Conservation (phyloP, 805 yeast species). For the Starmerella vitae region DNA sequence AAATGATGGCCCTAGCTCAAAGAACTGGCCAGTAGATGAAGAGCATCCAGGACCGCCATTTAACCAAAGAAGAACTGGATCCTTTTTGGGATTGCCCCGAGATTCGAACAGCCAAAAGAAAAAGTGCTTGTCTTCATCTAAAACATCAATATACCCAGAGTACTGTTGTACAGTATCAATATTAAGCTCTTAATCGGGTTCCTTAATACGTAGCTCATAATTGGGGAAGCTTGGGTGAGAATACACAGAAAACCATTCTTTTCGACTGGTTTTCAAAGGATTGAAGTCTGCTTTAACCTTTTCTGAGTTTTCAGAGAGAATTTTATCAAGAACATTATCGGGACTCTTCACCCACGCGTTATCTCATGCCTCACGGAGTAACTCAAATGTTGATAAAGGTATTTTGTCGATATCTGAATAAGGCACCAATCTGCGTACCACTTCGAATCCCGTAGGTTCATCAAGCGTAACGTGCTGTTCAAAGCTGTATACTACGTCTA, state of each 20-base stretch:
- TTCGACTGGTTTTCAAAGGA: conserved; percentile 5
- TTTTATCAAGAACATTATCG: background rate
- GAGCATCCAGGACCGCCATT: conserved; percentile 99
- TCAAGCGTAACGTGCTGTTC: conserved; percentile 3
- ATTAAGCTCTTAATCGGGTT: conserved; percentile 50
- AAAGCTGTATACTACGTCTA: background rate
- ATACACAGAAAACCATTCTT: conserved; percentile 12
- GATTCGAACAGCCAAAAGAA: conserved; percentile 88
- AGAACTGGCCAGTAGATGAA: conserved; percentile 77
- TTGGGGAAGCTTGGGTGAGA: conserved; percentile 21
- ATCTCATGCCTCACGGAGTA: conserved; percentile 10
- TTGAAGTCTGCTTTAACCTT: conserved; percentile 11
- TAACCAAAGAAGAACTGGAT: conserved; percentile 79
- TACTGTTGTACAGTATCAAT: conserved; percentile 71
- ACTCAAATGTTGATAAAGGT: background rate
- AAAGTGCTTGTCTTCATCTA: conserved; percentile 79
- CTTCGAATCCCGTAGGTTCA: too few relatives aligned
- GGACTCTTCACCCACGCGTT: conserved; percentile 7
- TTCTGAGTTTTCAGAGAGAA: conserved; percentile 5
- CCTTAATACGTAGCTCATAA: conserved; percentile 49
- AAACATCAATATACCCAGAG: conserved; percentile 62
- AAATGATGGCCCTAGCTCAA: conserved; percentile 84
- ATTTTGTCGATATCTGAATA: background rate
- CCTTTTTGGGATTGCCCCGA: conserved; percentile 67
- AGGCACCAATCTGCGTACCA: conserved; percentile 6